Evolutionary conservation across 1,284 basidiomycete species (phyloP).

Genomic region (Mycena sp.): DNA sequence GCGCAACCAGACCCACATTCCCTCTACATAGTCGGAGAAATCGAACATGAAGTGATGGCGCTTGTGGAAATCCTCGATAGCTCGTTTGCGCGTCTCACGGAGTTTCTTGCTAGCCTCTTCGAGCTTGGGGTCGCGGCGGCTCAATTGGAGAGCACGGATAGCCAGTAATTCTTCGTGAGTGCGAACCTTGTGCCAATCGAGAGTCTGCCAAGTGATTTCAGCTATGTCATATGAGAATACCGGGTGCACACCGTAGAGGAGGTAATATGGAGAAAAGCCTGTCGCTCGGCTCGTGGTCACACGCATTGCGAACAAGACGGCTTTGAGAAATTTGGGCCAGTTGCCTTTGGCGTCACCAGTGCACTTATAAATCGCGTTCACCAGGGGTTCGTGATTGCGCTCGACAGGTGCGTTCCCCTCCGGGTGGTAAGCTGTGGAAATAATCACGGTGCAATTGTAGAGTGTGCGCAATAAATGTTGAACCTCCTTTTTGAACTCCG

Average conservation of each 20-base stretch:
- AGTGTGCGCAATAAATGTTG: constrained; percentile 30
- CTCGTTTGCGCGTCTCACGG: constrained; percentile 19
- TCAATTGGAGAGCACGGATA: constrained; percentile 35
- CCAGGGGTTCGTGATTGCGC: constrained; percentile 37
- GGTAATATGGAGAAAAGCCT: constrained; percentile 43
- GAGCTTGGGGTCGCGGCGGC: constrained; percentile 31
- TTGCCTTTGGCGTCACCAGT: constrained; percentile 31
- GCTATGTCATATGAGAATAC: constrained; percentile 43
- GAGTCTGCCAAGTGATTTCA: constrained; percentile 42
- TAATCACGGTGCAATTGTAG: constrained; percentile 37
- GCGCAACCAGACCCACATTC: constrained; percentile 40
- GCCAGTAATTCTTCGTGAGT: constrained; percentile 36
- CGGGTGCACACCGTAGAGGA: constrained; percentile 44
- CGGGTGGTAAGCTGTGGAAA: constrained; percentile 42
- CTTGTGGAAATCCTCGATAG: constrained; percentile 38
- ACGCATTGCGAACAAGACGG: constrained; percentile 34
- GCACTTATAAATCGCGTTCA: constrained; percentile 33
- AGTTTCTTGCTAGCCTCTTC: constrained; percentile 28
- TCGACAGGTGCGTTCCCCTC: constrained; percentile 45
- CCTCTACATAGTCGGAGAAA: constrained; percentile 29
- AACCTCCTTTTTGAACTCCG: constrained; percentile 40
- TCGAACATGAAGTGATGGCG: constrained; percentile 23
- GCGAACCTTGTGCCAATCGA: constrained; percentile 38
- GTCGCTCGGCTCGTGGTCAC: constrained; percentile 37
- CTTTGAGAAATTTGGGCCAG: constrained; percentile 38